Evolutionary conservation across 345 rosid species (phyloP).

Genomic region (Citrus cavaleriei): DNA sequence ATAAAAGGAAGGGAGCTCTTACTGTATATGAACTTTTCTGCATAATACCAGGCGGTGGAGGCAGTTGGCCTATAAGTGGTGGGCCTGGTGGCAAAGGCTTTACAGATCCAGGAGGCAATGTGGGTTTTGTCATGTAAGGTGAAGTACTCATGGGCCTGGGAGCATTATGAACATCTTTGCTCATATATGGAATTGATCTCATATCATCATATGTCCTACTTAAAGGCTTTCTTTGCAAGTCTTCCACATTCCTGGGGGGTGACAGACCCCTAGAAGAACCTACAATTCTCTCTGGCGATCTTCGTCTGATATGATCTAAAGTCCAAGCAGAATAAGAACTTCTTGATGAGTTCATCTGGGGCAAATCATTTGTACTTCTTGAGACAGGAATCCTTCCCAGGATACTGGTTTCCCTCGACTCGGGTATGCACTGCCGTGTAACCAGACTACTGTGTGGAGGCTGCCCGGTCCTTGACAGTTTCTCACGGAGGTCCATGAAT

Average conservation of each 20-base stretch:
- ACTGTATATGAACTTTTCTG: slow-evolving; percentile 57
- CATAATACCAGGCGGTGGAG: slow-evolving; percentile 40
- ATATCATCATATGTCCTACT: slow-evolving; percentile 52
- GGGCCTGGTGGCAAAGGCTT: slow-evolving; percentile 46
- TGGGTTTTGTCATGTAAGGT: slow-evolving; percentile 49
- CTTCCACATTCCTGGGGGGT: slow-evolving; percentile 50
- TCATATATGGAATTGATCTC: slow-evolving; percentile 52
- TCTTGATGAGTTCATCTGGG: slow-evolving; percentile 44
- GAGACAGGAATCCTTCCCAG: slow-evolving; percentile 42
- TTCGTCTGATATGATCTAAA: slow-evolving; percentile 57
- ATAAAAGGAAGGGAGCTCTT: slow-evolving; percentile 22
- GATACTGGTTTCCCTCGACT: slow-evolving; percentile 40
- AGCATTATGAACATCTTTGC: slow-evolving; percentile 51
- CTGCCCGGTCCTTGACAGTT: slow-evolving; percentile 57
- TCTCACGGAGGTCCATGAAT: slow-evolving; percentile 68
- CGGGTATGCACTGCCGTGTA: slow-evolving; percentile 38
- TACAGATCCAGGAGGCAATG: slow-evolving; percentile 44
- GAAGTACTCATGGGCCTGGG: slow-evolving; percentile 44
- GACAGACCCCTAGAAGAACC: slow-evolving; percentile 61
- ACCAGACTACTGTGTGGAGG: slow-evolving; percentile 33
- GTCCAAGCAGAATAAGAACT: slow-evolving; percentile 62
- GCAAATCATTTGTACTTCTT: slow-evolving; percentile 51
- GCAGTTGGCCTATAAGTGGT: slow-evolving; percentile 44
- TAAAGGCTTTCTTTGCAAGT: slow-evolving; percentile 44
- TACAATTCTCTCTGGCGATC: slow-evolving; percentile 63